Evolutionary conservation across 371 early-diverging fungal genomes (phyloP).

Genomic region (Mortierella sp.): DNA sequence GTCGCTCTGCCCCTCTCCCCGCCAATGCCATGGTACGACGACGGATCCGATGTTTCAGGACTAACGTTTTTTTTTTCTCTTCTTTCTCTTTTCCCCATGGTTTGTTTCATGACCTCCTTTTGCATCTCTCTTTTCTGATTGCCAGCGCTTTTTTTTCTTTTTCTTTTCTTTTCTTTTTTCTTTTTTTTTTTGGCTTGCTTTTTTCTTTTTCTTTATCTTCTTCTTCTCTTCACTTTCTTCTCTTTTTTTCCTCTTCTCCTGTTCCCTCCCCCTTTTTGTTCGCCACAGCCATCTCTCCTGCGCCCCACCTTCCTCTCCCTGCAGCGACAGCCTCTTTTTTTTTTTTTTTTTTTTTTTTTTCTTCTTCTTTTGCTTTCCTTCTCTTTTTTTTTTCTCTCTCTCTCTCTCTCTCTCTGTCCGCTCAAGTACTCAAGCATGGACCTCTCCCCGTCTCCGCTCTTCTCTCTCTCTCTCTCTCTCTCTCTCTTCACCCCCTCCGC

Average conservation of each 20-base stretch:
- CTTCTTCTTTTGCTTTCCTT: background rate
- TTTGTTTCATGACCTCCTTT: background rate
- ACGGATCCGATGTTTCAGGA: too few relatives aligned
- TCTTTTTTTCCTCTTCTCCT: background rate
- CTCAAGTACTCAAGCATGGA: too few relatives aligned
- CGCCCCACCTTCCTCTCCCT: background rate
- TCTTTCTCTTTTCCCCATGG: background rate
- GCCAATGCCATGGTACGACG: too few relatives aligned
- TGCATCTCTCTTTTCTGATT: background rate
- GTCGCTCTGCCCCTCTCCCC: background rate
- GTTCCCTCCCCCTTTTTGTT: too few relatives aligned
- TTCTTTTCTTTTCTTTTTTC: background rate
- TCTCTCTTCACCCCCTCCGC: background rate
- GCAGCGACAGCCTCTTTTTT: background rate
- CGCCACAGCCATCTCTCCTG: background rate
- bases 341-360: background rate
- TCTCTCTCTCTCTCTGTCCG: background rate
- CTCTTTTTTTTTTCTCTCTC: background rate
- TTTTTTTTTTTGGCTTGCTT: background rate
- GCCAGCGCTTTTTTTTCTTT: background rate
- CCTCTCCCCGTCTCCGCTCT: background rate
- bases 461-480: background rate
- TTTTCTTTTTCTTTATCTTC: background rate
- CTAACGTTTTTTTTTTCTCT: constrained; percentile 1
- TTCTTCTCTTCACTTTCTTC: background rate